Base-by-base conservation (phyloP, 768 basidiomycete species). In the Boletales sp. region DNA sequence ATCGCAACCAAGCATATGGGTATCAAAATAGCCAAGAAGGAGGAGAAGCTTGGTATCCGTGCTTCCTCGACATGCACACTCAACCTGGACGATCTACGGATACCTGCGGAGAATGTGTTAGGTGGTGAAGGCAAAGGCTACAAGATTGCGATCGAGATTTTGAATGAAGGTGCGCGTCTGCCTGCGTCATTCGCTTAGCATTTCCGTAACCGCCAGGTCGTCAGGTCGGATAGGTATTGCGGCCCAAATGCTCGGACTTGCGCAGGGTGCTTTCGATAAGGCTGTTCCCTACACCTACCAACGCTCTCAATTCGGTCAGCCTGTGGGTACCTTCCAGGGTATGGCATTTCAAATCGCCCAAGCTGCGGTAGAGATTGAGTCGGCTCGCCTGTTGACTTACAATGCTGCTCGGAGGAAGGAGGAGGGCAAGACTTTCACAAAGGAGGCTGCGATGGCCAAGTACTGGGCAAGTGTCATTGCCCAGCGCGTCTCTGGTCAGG, bases 391-490 rank as follows among this genome's bases (percentile, higher is more conserved):
- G 41, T 69, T 98, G 56, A 95, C 94, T 8, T 99, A 99, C 74
- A 98, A 97, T 61, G 95, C 95, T 18, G 95, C 96, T 36, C 77
- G 95, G 30, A 79, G 91, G 47, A 94, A 95, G 78, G 95, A 96
- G 68, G 88, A 94, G 66, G 92, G 93, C 9, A 75, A 76, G 62
- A 62, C 72, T 25, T 99, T 98, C 69, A 84, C 86, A 28, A 91
- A 90, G 70, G 90, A 97, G 70, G 95, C 96, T 11, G 96, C 96
- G 2, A 96, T 97, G 90, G 96, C 96, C 44, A 99, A 99, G 70
- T 94, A 89, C 63, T 91, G 84, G 78, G 80, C 87, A 19, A 92
- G 91, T 52, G 79, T 87, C 18, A 82, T 99, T 7, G 96, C 96
- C 13, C 90, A 95, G 70, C 76, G 78, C 38, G 94, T 96, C 2